Evolutionary conservation across 768 basidiomycete species (phyloP).

Genomic region (Hydnomerulius pinastri): DNA sequence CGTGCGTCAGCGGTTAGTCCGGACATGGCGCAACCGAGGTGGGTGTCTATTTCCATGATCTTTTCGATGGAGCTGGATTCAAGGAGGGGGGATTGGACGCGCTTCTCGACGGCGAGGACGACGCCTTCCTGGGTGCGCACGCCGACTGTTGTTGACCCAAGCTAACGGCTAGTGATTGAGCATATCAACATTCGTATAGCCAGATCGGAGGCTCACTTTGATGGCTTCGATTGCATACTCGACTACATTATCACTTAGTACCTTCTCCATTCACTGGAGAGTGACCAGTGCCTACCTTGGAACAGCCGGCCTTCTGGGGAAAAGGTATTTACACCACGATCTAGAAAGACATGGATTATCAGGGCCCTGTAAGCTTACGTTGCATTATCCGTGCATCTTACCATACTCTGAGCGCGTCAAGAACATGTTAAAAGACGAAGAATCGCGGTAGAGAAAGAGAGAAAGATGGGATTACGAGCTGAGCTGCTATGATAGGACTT

Average conservation of each 20-base stretch:
- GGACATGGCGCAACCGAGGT: slow-evolving; percentile 98
- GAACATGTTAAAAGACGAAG: slow-evolving; percentile 59
- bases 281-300: slow-evolving; percentile 68
- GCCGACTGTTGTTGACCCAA: slow-evolving; percentile 97
- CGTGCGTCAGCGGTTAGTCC: slow-evolving; percentile 96
- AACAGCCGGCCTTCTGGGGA: slow-evolving; percentile 98
- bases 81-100: slow-evolving; percentile 93
- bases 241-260: slow-evolving; percentile 51
- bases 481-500: slow-evolving; percentile 26
- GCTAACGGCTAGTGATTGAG: slow-evolving; percentile 46
- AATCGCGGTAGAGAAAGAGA: slow-evolving; percentile 6
- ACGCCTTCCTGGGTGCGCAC: slow-evolving; percentile 90
- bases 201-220: slow-evolving; percentile 56
- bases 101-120: slow-evolving; percentile 96
- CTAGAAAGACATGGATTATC: slow-evolving; percentile 38
- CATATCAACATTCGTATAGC: background rate
- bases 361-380: background rate
- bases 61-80: slow-evolving; percentile 97
- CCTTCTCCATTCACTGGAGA: background rate
- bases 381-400: slow-evolving; percentile 25
- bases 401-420: slow-evolving; percentile 96
- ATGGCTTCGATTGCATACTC: slow-evolving; percentile 99
- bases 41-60: slow-evolving; percentile 98
- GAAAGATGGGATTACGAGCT: background rate
- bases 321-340: slow-evolving; percentile 98